Conservation (phyloP, 2,329 filamentous ascomycete genomes). For the Fusarium brevicatenulatum region DNA sequence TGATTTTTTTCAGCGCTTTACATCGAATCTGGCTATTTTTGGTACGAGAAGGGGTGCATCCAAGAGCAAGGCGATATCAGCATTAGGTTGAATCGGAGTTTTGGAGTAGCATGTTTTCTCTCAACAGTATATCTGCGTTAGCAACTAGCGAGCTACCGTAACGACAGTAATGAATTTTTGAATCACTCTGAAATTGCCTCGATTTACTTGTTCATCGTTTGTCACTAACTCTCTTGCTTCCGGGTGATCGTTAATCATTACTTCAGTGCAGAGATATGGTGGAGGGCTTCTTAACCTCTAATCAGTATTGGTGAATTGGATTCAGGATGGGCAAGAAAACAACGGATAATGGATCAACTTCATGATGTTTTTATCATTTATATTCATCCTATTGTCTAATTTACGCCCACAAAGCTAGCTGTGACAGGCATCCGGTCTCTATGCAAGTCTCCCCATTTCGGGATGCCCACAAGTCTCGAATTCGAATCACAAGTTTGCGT, state of each 20-base stretch:
- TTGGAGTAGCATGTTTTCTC: slow-evolving; percentile 16
- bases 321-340: background rate
- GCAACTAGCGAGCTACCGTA: slow-evolving; percentile 13
- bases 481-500: background rate
- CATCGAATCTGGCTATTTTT: background rate
- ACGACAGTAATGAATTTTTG: slow-evolving; percentile 28
- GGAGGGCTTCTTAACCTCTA: background rate
- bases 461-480: background rate
- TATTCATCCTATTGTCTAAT: background rate
- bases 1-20: background rate
- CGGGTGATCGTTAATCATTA: background rate
- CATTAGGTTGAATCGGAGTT: slow-evolving; percentile 35
- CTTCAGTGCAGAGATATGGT: background rate
- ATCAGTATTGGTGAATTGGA: background rate
- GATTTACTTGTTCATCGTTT: background rate
- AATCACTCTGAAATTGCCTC: background rate
- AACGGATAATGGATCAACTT: background rate
- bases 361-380: background rate
- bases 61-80: slow-evolving; percentile 25
- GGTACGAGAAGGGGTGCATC: slow-evolving; percentile 9
- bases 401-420: background rate
- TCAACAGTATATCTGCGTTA: slow-evolving; percentile 3
- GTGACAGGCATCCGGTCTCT: background rate
- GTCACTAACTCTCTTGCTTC: background rate
- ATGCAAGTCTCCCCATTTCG: background rate